A percentile compares a stretch with the other conserved stretches of the same genome.
Conservation (phyloP, 345 rosid genomes). For the Populus davidiana region DNA sequence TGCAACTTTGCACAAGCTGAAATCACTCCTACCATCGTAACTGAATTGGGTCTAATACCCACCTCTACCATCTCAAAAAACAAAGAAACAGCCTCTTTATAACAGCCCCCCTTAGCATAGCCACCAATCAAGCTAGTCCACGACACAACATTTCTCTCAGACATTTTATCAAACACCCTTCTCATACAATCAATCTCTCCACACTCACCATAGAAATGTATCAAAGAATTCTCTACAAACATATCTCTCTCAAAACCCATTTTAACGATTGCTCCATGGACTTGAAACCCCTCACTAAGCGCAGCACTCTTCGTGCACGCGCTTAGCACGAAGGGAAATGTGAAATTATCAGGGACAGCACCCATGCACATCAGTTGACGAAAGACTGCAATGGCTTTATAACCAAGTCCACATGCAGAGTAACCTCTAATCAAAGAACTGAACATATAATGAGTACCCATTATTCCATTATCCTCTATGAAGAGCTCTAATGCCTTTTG, state of each 20-base stretch:
- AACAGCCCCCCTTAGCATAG: conserved; percentile 40
- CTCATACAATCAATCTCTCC: conserved; percentile 43
- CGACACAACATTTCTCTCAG: conserved; percentile 54
- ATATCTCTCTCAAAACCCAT: conserved; percentile 43
- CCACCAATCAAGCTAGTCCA: conserved; percentile 78
- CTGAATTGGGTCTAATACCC: conserved; percentile 45
- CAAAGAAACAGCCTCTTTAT: conserved; percentile 51
- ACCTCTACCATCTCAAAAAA: conserved; percentile 51
- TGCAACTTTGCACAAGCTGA: conserved; percentile 64
- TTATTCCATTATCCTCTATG: conserved; percentile 24
- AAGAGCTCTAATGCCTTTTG: conserved; percentile 39
- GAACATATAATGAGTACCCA: conserved; percentile 44
- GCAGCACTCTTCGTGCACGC: conserved; percentile 50
- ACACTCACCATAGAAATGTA: conserved; percentile 56
- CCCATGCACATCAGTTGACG: conserved; percentile 39
- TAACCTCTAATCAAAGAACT: conserved; percentile 59
- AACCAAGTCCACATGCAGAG: conserved; percentile 40
- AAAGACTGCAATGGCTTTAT: conserved; percentile 40
- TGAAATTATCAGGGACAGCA: conserved; percentile 50
- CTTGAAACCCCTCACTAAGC: conserved; percentile 42
- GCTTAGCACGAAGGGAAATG: conserved; percentile 57
- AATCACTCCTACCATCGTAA: conserved; percentile 56
- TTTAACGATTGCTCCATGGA: conserved; percentile 49
- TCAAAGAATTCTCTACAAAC: conserved; percentile 54
- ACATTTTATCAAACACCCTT: conserved; percentile 60